A percentile compares a stretch with the other conserved stretches of the same genome.
phyloP scores from a whole-genome alignment of 1,284 basidiomycete genomes.

The Malassezia nana region DNA sequence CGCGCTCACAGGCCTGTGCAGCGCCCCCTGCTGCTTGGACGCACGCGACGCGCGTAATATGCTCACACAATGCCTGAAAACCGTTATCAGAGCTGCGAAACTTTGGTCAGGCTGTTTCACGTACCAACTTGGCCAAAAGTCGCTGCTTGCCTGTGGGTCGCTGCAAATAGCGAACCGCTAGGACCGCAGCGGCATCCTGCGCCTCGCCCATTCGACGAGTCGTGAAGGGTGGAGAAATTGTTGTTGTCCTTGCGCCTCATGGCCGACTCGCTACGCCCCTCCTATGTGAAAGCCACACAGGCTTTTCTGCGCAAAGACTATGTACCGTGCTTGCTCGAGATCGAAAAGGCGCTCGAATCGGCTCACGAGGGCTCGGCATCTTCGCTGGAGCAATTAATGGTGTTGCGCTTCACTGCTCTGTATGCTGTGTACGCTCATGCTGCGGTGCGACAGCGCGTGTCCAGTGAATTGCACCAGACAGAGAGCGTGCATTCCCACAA shows the following conservation, averaged over 20 bases:
- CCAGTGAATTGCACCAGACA: constrained; percentile 19
- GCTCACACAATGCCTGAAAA: constrained; percentile 30
- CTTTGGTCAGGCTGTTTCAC: constrained; percentile 4
- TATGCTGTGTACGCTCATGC: constrained; percentile 4
- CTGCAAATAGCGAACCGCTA: constrained; percentile 27
- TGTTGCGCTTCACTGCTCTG: constrained; percentile 12
- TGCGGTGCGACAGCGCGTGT: constrained; percentile 7
- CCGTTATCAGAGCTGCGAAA: constrained; percentile 32
- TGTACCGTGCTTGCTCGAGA: constrained; percentile 20
- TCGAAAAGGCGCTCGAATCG: constrained; percentile 19
- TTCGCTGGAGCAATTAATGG: constrained; percentile 17
- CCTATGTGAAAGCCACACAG: constrained; percentile 18
- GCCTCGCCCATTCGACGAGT: background rate
- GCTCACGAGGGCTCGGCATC: background rate
- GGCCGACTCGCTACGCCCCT: background rate
- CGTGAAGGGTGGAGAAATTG: background rate
- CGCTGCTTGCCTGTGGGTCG: constrained; percentile 37
- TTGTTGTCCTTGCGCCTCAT: background rate
- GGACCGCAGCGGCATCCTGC: constrained; percentile 7
- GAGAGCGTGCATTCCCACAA: background rate
- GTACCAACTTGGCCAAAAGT: constrained; percentile 24
- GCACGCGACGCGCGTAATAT: constrained; percentile 36
- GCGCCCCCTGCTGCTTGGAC: background rate
- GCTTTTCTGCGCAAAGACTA: constrained; percentile 31
- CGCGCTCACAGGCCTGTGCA: background rate